Percentiles rank a stretch among this genome's conserved stretches.
phyloP scores from a whole-genome alignment of 805 yeast genomes.

The Starmerella floris region DNA sequence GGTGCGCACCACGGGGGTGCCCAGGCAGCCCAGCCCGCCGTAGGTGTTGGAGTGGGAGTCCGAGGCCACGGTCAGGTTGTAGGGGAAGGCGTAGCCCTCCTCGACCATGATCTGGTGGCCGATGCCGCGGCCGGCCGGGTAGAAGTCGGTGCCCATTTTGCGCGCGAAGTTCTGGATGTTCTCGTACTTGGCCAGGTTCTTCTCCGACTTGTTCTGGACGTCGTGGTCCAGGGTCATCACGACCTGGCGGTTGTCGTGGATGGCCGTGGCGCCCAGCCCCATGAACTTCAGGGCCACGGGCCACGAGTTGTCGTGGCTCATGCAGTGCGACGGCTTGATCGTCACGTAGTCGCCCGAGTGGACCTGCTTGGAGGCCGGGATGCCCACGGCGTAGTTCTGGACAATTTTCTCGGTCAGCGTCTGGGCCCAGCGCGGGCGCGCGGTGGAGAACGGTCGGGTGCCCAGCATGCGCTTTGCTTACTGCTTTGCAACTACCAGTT shows the following conservation, averaged over 20 bases:
- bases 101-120: constrained; percentile 99
- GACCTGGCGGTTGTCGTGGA: constrained; percentile 76
- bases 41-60: constrained; percentile 97
- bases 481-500: neutral
- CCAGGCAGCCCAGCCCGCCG: constrained; percentile 91
- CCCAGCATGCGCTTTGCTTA: neutral
- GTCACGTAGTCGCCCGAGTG: constrained; percentile 89
- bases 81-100: constrained; percentile 96
- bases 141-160: constrained; percentile 86
- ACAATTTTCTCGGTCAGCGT: constrained; percentile 92
- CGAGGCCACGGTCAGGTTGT: constrained; percentile 84
- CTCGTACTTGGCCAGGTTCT: constrained; percentile 72
- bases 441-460: constrained; percentile 6
- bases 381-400: constrained; percentile 80
- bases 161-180: constrained; percentile 84
- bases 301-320: constrained; percentile 99
- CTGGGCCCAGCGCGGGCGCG: constrained; percentile 33
- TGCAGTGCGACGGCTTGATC: constrained; percentile 89
- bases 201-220: constrained; percentile 83
- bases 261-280: constrained; percentile 80
- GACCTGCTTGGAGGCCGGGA: constrained; percentile 62
- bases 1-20: constrained; percentile 95
- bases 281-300: constrained; percentile 95
- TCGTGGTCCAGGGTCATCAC: constrained; percentile 97
- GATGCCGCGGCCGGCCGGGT: constrained; percentile 98